phyloP scores from a whole-genome alignment of 805 yeast genomes.

The Teunomyces barrocoloradensis region DNA sequence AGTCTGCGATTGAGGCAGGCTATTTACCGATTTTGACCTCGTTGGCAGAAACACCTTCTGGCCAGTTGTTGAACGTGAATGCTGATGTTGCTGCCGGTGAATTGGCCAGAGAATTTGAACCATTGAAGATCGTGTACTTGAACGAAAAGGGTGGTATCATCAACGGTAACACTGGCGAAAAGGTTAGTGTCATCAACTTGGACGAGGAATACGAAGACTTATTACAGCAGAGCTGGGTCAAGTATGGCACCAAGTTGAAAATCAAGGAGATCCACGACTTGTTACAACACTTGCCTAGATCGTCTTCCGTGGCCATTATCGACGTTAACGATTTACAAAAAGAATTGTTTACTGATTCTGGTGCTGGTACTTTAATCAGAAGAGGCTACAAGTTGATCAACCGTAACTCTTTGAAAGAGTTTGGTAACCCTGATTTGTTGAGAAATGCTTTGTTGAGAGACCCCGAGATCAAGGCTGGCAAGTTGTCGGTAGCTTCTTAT shows the following conservation, averaged over 20 bases:
- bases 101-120: slow-evolving; percentile 93
- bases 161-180: slow-evolving; percentile 89
- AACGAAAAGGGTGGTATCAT: slow-evolving; percentile 98
- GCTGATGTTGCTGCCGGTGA: slow-evolving; percentile 99
- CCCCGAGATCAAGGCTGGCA: slow-evolving; percentile 67
- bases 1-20: slow-evolving; percentile 93
- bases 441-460: slow-evolving; percentile 77
- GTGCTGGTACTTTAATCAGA: slow-evolving; percentile 98
- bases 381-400: slow-evolving; percentile 88
- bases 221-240: slow-evolving; percentile 95
- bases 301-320: slow-evolving; percentile 96
- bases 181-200: slow-evolving; percentile 82
- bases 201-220: slow-evolving; percentile 94
- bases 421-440: slow-evolving; percentile 70
- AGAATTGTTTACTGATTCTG: slow-evolving; percentile 96
- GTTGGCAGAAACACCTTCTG: slow-evolving; percentile 93
- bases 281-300: slow-evolving; percentile 90
- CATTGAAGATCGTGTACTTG: slow-evolving; percentile 91
- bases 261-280: slow-evolving; percentile 95
- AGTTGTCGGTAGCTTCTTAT: slow-evolving; percentile 76
- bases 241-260: slow-evolving; percentile 96
- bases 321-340: slow-evolving; percentile 93
- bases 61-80: slow-evolving; percentile 94
- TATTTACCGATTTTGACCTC: slow-evolving; percentile 96
- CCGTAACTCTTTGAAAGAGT: slow-evolving; percentile 66